Evolutionary conservation across 2,329 filamentous ascomycete genomes (phyloP), one percentile per base, ranked within the genome.

Genomic region (Cercospora sp.): DNA sequence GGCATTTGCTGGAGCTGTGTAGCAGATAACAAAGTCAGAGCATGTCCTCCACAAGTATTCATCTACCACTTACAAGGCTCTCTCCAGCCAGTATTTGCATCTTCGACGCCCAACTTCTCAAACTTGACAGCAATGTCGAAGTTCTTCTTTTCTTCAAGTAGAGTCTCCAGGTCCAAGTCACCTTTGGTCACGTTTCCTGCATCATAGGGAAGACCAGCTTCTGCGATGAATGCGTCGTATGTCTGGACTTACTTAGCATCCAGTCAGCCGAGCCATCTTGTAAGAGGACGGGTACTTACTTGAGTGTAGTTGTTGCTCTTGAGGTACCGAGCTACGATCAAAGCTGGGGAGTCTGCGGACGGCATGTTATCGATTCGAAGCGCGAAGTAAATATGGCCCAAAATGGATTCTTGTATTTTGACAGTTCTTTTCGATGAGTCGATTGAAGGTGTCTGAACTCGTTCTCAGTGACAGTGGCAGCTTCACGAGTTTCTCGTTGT

Each of bases 101-200:
- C 80, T n/a, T 82, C 77, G 0, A 82, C 69, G 5, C 82, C 84
- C 58, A 85, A 76, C 73, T 85, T 87, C 74, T 89, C 87, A 69
- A 88, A 88, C 3, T 79, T 81, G 28, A 85, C 75, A 65, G 80
- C 86, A 12, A 86, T 75, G 73, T 89, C 87, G 71, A 86, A 89
- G 0, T 79, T 80, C 72, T 82, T 83, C 78, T 89, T 89, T 77
- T 89, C 87, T 60, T 87, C 82, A 7, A 89, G 79, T n/a, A 89
- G 80, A 55, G 83, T 80, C 73, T 89, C 87, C 63, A 89, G 83
- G 2, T 87, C 88, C 75, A 87, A 79, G 63, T 82, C 80, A 32
- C 80, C 79, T 60, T 79, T 80, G 10, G 78, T 75, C 3, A 77
- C 74, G 8, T 72, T 75, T 0, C 85, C 87, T 58, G 80, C 83